phyloP scores from a whole-genome alignment of 2,329 filamentous ascomycete genomes.

The Penicillium brasilianum region DNA sequence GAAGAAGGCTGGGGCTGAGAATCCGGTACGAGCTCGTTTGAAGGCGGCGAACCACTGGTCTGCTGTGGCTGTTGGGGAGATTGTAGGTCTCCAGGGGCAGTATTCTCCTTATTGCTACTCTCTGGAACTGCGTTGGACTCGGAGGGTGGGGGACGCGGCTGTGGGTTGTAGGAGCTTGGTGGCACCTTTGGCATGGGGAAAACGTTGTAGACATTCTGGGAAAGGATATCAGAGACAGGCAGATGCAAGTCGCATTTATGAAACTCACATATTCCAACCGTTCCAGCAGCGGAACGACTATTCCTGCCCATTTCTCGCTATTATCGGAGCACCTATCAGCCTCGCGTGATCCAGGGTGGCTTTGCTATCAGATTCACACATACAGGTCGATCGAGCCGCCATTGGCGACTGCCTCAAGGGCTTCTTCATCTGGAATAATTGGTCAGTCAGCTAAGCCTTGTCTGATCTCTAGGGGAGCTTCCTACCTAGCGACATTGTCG shows the following conservation, averaged over 20 bases:
- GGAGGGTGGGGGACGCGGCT: conserved; percentile 32
- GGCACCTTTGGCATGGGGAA: conserved; percentile 73
- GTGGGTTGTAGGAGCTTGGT: conserved; percentile 34
- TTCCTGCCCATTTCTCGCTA: conserved; percentile 71
- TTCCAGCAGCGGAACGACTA: conserved; percentile 68
- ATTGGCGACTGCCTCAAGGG: conserved; percentile 61
- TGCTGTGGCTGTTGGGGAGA: conserved; percentile 45
- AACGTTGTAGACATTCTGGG: conserved; percentile 74
- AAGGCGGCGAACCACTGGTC: conserved; percentile 39
- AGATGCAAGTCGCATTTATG: background rate
- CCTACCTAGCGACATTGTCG: conserved; percentile 42
- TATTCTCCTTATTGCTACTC: conserved; percentile 48
- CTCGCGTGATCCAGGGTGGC: conserved; percentile 21
- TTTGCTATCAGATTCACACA: conserved; percentile 29
- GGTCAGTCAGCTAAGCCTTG: conserved; percentile 11
- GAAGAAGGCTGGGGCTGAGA: conserved; percentile 49
- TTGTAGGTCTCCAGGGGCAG: conserved; percentile 38
- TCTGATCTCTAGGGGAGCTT: conserved; percentile 1
- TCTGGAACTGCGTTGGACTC: conserved; percentile 35
- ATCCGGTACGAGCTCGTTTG: conserved; percentile 50
- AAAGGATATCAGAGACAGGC: conserved; percentile 12
- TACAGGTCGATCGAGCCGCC: conserved; percentile 66
- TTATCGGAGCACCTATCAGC: conserved; percentile 38
- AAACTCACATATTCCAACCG: conserved; percentile 67
- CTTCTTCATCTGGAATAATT: conserved; percentile 51